Conservation (phyloP, 306 rosid genomes). For the Cicer arietinum region DNA sequence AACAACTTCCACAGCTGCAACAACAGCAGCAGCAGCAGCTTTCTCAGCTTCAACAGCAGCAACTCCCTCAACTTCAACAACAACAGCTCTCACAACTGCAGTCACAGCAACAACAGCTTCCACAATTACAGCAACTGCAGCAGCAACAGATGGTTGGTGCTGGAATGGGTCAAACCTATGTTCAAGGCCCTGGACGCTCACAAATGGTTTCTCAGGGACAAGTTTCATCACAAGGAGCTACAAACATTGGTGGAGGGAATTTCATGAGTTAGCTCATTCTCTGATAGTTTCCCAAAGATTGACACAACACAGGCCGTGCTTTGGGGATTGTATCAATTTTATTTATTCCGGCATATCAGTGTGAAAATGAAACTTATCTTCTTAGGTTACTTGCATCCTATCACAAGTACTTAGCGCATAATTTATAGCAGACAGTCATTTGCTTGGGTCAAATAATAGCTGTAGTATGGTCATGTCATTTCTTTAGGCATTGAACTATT, state of each 20-base stretch:
- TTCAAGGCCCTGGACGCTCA: slow-evolving; percentile 82
- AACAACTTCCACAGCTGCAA: slow-evolving; percentile 43
- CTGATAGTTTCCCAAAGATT: neutral
- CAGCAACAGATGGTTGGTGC: slow-evolving; percentile 86
- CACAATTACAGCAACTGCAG: slow-evolving; percentile 66
- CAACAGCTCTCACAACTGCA: slow-evolving; percentile 52
- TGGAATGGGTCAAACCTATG: slow-evolving; percentile 79
- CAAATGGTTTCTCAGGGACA: slow-evolving; percentile 88
- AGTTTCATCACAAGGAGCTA: slow-evolving; percentile 72
- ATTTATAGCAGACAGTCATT: neutral
- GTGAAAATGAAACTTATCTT: neutral
- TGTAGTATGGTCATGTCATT: slow-evolving; percentile 2
- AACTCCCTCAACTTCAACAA: slow-evolving; percentile 51
- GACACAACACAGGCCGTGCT: neutral
- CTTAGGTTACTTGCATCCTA: neutral
- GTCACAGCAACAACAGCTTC: slow-evolving; percentile 62
- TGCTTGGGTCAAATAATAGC: slow-evolving; percentile 4
- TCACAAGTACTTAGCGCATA: neutral
- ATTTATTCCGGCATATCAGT: slow-evolving; percentile 5
- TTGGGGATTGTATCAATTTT: slow-evolving; percentile 30
- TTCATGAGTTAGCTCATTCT: slow-evolving; percentile 65
- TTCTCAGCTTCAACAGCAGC: slow-evolving; percentile 59
- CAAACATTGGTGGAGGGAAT: slow-evolving; percentile 77
- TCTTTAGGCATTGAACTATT: slow-evolving; percentile 12
- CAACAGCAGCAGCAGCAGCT: slow-evolving; percentile 46